Base-by-base conservation (phyloP, 1,284 basidiomycete genomes). In the Moesziomyces globuligerus region DNA sequence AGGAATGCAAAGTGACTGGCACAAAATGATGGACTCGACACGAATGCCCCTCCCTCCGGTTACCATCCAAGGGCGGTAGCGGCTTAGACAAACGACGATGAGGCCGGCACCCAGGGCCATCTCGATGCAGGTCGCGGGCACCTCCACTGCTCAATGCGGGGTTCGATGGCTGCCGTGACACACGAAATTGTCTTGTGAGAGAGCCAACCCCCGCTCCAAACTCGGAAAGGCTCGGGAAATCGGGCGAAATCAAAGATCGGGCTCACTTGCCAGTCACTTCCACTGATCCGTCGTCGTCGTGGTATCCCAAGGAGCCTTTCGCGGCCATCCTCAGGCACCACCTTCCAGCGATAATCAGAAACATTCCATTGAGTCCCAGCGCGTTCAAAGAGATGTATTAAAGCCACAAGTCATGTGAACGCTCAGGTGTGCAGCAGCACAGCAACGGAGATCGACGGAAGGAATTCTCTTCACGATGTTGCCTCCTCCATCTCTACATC, bases 401-500 rank as follows among this genome's bases (percentile, higher is more conserved):
- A n/a, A n/a, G n/a, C n/a, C n/a, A n/a, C n/a, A n/a, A n/a, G n/a
- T n/a, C n/a, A n/a, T n/a, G n/a, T n/a, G n/a, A n/a, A n/a, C n/a
- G n/a, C n/a, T n/a, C n/a, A n/a, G n/a, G n/a, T n/a, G n/a, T n/a
- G n/a, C n/a, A n/a, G n/a, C n/a, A n/a, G n/a, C 2, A 34, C 10
- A 34, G 5, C 15, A 4, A 7, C 32, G 6, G 20, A 21, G 37
- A 17, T 39, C n/a, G 21, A n/a, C n/a, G 7, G 20, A 20, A 17
- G 3, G 7, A 21, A 21, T 39, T 17, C 7, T 18, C 18, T 43
- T 32, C 21, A 34, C 3, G 44, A 23, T n/a, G 18, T 23, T 23
- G 44, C 44, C 13, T 46, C 44, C 18, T 13, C 21, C 44, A 46
- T 46, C 44, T 46, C 44, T 26, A 46, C 28, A 18, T 46, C 44